These are phyloP conservation scores for Pichiaceae sp. DNA, from an alignment of 1,139 yeast species.

Conservation along the genomic window DNA sequence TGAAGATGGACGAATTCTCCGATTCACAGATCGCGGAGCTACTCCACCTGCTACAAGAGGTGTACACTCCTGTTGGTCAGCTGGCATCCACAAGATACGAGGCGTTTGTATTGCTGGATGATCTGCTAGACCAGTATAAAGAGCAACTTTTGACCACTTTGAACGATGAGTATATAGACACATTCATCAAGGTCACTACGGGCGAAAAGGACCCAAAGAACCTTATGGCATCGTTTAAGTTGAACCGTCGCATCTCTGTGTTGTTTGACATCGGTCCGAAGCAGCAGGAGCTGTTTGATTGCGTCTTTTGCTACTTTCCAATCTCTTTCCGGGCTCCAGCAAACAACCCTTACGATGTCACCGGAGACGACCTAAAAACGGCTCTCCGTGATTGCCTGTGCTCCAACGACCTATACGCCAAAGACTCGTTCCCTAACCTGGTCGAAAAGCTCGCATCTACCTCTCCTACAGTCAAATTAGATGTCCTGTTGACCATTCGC, in stretches of 20 bases:
- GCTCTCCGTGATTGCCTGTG: slow-evolving; percentile 55
- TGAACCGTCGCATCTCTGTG: slow-evolving; percentile 44
- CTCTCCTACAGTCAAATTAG: slow-evolving; percentile 67
- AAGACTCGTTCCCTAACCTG: slow-evolving; percentile 68
- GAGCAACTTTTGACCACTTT: slow-evolving; percentile 14
- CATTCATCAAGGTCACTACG: slow-evolving; percentile 60
- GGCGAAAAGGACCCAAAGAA: slow-evolving; percentile 96
- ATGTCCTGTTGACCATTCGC: slow-evolving; percentile 57
- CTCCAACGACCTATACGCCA: slow-evolving; percentile 56
- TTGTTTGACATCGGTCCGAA: slow-evolving; percentile 31
- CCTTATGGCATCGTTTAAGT: slow-evolving; percentile 57
- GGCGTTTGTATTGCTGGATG: slow-evolving; percentile 42
- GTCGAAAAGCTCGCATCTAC: slow-evolving; percentile 83
- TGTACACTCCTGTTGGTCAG: slow-evolving; percentile 52
- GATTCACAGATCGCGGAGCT: slow-evolving; percentile 27
- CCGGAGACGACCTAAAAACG: slow-evolving; percentile 60
- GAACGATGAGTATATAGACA: slow-evolving; percentile 37
- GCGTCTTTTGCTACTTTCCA: slow-evolving; percentile 91
- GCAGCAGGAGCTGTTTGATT: slow-evolving; percentile 70
- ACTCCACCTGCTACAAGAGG: slow-evolving; percentile 32
- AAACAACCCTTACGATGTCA: slow-evolving; percentile 80
- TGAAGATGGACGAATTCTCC: slow-evolving; percentile 38
- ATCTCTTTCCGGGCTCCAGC: slow-evolving; percentile 91
- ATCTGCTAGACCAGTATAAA: slow-evolving; percentile 4
- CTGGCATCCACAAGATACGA: slow-evolving; percentile 59